Conservation (phyloP, 2,329 filamentous ascomycete genomes). For the Dichotomopilus funicola region DNA sequence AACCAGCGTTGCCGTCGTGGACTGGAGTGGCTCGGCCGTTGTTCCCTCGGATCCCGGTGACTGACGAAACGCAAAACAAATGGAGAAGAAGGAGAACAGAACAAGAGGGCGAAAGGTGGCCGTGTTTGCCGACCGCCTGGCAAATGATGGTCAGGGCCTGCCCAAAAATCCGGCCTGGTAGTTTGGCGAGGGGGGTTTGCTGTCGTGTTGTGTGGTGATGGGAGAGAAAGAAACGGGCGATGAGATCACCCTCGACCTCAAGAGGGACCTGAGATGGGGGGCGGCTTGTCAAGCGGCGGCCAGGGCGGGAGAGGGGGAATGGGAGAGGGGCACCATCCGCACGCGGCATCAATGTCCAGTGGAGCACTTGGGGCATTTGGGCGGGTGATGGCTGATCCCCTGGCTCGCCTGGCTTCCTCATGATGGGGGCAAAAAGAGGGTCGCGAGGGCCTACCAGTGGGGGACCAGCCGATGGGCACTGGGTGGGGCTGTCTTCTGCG, state of each 20-base stretch:
- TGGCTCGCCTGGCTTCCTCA: no score
- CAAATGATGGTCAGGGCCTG: conserved; percentile 22
- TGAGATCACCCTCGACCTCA: conserved; percentile 21
- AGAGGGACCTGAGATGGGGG: neutral
- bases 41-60: conserved; percentile 13
- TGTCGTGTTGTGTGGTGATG: conserved; percentile 19
- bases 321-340: neutral
- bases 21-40: conserved; percentile 14
- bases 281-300: conserved; percentile 16
- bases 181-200: conserved; percentile 11
- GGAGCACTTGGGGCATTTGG: neutral
- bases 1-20: conserved; percentile 15
- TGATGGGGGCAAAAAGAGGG: no score
- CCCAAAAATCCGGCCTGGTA: conserved; percentile 20
- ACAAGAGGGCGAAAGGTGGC: conserved; percentile 6
- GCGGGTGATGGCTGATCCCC: conserved; percentile 6
- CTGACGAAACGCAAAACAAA: neutral
- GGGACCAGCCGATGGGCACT: neutral
- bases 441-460: neutral
- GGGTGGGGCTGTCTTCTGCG: conserved; percentile 2
- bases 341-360: neutral
- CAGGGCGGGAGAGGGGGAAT: conserved; percentile 12
- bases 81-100: neutral
- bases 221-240: conserved; percentile 19
- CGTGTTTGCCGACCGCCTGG: conserved; percentile 10